These are phyloP conservation scores for Zopfochytrium polystomum DNA, from an alignment of 371 early-diverging fungal genomes.

Conservation along the genomic window DNA sequence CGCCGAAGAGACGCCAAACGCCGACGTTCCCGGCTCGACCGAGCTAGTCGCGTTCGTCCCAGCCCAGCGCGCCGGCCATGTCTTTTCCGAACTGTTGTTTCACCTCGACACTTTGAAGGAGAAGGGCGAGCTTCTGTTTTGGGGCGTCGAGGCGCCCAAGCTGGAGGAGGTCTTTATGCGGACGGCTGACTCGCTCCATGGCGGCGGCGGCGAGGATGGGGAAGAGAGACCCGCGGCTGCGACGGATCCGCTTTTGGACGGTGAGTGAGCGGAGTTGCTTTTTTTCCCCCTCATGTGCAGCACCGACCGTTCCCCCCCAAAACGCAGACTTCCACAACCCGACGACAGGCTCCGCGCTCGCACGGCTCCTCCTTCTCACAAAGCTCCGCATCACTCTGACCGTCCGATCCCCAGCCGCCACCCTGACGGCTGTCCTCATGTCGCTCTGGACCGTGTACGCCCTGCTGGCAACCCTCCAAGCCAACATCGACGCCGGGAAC, in stretches of 20 bases:
- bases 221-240: conserved; percentile 12
- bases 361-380: too few species aligned
- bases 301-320: too few species aligned
- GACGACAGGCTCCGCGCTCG: too few species aligned
- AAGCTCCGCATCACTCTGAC: too few species aligned
- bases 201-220: conserved; percentile 7
- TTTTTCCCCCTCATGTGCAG: neutral
- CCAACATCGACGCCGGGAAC: too few species aligned
- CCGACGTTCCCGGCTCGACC: neutral
- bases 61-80: neutral
- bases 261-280: conserved; percentile 2
- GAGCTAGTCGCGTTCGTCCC: neutral
- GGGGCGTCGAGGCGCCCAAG: conserved; percentile 46
- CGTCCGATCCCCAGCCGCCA: too few species aligned
- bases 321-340: too few species aligned
- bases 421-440: too few species aligned
- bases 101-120: conserved; percentile 13
- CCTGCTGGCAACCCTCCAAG: too few species aligned
- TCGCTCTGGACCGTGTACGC: too few species aligned
- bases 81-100: conserved; percentile 14
- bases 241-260: conserved; percentile 10
- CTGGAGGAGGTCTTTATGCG: conserved; percentile 43
- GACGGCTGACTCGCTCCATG: too few species aligned
- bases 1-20: neutral
- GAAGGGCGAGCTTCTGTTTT: conserved; percentile 7